A percentile compares a stretch with the other conserved stretches of the same genome.
phyloP scores from a whole-genome alignment of 2,329 filamentous ascomycete genomes.

The Pyricularia sp. region DNA sequence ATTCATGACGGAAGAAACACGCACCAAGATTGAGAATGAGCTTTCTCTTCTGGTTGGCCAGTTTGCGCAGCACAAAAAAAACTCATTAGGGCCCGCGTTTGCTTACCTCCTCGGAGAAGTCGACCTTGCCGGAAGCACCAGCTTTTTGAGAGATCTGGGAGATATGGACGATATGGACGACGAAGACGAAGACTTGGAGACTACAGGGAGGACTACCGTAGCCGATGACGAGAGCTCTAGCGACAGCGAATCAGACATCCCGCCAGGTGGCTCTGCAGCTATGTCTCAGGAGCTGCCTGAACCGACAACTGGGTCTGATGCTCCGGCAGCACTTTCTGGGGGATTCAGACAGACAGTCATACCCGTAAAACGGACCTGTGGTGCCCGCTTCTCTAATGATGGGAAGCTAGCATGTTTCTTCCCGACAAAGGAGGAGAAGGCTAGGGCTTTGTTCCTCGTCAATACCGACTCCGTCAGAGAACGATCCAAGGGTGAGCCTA shows the following conservation, averaged over 20 bases:
- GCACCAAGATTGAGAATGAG: conserved; percentile 39
- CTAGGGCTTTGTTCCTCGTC: conserved; percentile 31
- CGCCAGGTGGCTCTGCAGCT: conserved; percentile 37
- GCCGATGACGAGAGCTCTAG: conserved; percentile 52
- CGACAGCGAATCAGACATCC: conserved; percentile 56
- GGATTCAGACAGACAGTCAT: conserved; percentile 3
- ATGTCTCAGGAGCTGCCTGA: conserved; percentile 49
- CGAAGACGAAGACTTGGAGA: conserved; percentile 31
- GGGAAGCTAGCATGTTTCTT: conserved; percentile 56
- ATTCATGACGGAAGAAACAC: conserved; percentile 44
- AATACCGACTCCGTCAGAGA: conserved; percentile 32
- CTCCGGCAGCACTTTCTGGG: not conserved
- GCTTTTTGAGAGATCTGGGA: conserved; percentile 49
- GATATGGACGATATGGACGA: conserved; percentile 46
- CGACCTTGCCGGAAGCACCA: conserved; percentile 45
- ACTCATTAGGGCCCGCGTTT: conserved; percentile 48
- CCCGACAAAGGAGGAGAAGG: conserved; percentile 51
- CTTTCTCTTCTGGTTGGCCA: conserved; percentile 42
- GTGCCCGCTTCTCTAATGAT: conserved; percentile 47
- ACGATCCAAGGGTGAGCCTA: conserved; percentile 38
- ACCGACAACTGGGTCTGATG: not conserved
- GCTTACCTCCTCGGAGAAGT: conserved; percentile 51
- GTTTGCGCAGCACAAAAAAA: conserved; percentile 43
- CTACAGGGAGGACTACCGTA: not conserved
- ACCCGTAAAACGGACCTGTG: conserved; percentile 32